Conservation (phyloP, 768 basidiomycete species). For the Amanita brunnescens region DNA sequence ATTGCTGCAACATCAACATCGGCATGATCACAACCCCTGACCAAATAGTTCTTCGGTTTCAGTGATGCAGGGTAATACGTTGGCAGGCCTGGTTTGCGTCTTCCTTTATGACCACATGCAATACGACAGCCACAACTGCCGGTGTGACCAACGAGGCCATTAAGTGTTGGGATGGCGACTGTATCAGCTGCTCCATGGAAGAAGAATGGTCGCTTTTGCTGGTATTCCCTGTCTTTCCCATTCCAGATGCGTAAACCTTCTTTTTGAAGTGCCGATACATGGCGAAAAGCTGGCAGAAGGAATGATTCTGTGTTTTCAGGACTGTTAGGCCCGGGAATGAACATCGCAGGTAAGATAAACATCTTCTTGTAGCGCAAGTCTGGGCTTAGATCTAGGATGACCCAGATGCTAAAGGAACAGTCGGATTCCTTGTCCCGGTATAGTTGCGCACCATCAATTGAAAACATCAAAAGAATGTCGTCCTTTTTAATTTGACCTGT, state of each 20-base stretch:
- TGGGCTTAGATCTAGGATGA: neutral
- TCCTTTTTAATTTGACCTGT: neutral
- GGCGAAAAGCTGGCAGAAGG: neutral
- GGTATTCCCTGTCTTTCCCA: neutral
- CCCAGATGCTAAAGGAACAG: neutral
- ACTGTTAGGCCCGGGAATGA: neutral
- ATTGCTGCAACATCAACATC: too few species aligned
- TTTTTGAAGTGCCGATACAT: neutral
- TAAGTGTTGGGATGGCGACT: neutral
- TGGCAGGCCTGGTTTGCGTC: neutral
- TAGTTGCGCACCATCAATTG: neutral
- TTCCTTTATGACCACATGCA: neutral
- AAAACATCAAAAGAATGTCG: neutral
- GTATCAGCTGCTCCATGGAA: neutral
- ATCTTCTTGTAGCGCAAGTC: neutral
- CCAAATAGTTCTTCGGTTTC: too few species aligned
- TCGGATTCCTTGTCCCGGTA: neutral
- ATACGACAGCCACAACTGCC: neutral
- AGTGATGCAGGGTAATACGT: slow-evolving; percentile 3
- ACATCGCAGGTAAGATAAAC: neutral
- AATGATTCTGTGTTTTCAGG: neutral
- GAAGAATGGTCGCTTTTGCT: neutral
- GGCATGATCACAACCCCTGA: too few species aligned
- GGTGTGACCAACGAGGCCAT: neutral
- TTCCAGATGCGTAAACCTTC: neutral